phyloP scores from a whole-genome alignment of 1,284 basidiomycete species.

The Takashimella koratensis region DNA sequence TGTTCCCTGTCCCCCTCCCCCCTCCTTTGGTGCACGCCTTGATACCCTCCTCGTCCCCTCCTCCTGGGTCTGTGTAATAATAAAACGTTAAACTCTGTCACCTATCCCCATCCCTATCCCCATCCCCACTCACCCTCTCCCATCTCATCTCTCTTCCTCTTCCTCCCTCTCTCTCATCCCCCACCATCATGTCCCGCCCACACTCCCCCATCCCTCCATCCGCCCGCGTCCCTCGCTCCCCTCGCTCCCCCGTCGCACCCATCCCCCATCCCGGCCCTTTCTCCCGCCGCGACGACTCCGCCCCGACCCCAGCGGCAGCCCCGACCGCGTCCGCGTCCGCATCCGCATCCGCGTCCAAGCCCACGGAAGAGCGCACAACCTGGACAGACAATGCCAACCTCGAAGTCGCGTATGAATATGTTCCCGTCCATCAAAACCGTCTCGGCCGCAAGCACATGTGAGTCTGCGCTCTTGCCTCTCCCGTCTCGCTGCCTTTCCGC shows the following conservation, averaged over 20 bases:
- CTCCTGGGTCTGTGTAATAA: background rate
- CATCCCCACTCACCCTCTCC: background rate
- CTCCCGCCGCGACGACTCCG: background rate
- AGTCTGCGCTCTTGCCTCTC: conserved; percentile 12
- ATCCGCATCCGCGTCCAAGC: background rate
- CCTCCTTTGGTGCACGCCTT: no score
- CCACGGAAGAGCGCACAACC: background rate
- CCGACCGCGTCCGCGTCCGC: no score
- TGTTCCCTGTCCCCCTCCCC: no score
- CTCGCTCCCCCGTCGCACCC: background rate
- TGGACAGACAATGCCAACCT: conserved; percentile 30
- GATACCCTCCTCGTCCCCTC: no score
- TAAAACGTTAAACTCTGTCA: background rate
- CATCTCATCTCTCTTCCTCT: background rate
- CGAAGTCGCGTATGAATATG: conserved; percentile 47
- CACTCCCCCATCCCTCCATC: background rate
- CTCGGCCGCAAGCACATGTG: conserved; percentile 26
- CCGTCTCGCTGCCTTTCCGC: background rate
- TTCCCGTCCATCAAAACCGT: conserved; percentile 33
- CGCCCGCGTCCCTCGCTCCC: background rate
- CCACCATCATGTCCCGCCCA: background rate
- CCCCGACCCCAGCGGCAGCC: background rate
- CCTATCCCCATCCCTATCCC: background rate
- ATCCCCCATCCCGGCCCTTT: background rate
- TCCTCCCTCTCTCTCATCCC: background rate